Percentiles rank a stretch among this genome's conserved stretches.
These are phyloP conservation scores for Colletotrichum trifolii DNA, from an alignment of 2,329 filamentous ascomycete species.

Conservation along the genomic window DNA sequence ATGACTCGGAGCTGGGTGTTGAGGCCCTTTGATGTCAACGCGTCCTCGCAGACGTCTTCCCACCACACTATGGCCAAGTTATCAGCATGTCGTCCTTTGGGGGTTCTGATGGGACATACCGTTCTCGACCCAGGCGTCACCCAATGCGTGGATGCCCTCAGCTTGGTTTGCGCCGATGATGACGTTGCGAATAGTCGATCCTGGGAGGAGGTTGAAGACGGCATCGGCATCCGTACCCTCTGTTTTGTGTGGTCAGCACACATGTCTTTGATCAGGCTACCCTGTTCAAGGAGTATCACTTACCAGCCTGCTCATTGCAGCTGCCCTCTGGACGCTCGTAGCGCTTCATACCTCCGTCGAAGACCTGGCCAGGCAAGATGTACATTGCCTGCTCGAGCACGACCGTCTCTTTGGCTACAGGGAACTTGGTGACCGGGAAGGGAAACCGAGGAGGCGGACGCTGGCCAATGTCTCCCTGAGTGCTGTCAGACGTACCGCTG, in stretches of 20 bases:
- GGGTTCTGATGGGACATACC: conserved; percentile 26
- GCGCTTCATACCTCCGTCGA: conserved; percentile 49
- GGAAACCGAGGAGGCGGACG: conserved; percentile 44
- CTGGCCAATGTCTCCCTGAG: conserved; percentile 42
- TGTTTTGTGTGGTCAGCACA: neutral
- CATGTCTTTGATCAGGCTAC: neutral
- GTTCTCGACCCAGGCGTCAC: conserved; percentile 46
- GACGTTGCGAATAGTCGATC: conserved; percentile 51
- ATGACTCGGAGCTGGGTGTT: conserved; percentile 45
- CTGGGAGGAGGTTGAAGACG: conserved; percentile 50
- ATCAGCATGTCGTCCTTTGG: neutral
- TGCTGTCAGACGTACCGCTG: conserved; percentile 39
- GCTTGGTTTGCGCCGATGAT: conserved; percentile 52
- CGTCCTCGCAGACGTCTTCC: conserved; percentile 46
- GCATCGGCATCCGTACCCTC: conserved; percentile 55
- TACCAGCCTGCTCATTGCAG: conserved; percentile 54
- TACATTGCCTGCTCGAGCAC: conserved; percentile 45
- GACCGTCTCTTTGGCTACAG: conserved; percentile 43
- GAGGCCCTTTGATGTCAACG: conserved; percentile 43
- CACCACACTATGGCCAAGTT: conserved; percentile 41
- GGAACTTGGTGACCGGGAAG: conserved; percentile 45
- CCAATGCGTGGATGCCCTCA: conserved; percentile 46
- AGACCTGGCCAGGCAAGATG: conserved; percentile 45
- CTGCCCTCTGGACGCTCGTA: conserved; percentile 52
- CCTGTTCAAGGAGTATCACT: neutral